Evolutionary conservation across 2,329 filamentous ascomycete species (phyloP).

Genomic region (Cryphonectria japonica): DNA sequence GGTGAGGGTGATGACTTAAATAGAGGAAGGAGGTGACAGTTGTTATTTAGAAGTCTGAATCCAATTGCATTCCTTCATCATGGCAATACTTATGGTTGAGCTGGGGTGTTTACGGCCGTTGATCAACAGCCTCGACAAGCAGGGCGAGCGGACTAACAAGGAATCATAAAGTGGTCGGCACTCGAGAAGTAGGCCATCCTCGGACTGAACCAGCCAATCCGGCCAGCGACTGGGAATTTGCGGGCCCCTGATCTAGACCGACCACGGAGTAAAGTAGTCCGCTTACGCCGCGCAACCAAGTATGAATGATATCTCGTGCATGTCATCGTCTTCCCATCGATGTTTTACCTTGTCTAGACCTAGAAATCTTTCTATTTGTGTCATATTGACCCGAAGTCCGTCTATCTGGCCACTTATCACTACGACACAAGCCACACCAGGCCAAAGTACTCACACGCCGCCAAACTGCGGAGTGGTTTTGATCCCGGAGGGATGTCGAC

Average conservation of each 20-base stretch:
- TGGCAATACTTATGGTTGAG: neutral
- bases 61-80: neutral
- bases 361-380: neutral
- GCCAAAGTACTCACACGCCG: neutral
- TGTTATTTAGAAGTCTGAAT: neutral
- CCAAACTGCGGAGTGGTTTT: neutral
- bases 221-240: neutral
- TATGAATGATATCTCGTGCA: neutral
- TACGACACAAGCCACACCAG: neutral
- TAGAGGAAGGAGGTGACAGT: neutral
- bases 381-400: neutral
- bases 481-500: neutral
- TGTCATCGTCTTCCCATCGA: neutral
- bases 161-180: neutral
- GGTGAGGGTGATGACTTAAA: neutral
- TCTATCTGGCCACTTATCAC: neutral
- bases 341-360: neutral
- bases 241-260: neutral
- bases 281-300: neutral
- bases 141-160: neutral
- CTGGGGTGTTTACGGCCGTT: neutral
- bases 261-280: neutral
- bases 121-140: neutral
- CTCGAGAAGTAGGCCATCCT: neutral
- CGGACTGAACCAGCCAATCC: conserved; percentile 4